Evolutionary conservation across 257 asterid genomes (phyloP).

Genomic region (Coffea canephora): DNA sequence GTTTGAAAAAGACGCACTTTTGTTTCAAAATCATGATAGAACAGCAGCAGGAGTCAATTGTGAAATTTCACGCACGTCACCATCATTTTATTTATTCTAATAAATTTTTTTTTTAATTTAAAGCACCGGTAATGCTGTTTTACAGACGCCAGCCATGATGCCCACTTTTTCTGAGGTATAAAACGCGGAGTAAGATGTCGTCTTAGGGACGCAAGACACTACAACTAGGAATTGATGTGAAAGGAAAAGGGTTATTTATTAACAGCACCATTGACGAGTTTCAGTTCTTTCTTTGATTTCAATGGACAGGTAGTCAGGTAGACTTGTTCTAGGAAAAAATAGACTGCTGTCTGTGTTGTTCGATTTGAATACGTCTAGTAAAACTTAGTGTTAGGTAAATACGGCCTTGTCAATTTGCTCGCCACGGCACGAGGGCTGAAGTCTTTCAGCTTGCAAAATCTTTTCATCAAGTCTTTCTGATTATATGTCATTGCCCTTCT

Average conservation of each 20-base stretch:
- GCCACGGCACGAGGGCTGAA: not conserved
- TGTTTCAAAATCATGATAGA: not conserved
- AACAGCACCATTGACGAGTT: not conserved
- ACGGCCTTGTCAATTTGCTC: not conserved
- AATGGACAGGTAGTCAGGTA: not conserved
- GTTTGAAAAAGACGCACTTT: not conserved
- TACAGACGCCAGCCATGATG: conserved; percentile 22
- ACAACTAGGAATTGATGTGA: conserved; percentile 7
- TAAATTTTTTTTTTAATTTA: not conserved
- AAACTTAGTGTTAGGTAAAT: not conserved
- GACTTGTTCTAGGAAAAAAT: not conserved
- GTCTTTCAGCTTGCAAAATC: conserved; percentile 17
- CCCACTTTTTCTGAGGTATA: conserved; percentile 4
- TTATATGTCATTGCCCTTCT: not conserved
- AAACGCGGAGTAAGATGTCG: conserved; percentile 17
- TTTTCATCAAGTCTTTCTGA: not conserved
- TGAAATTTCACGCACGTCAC: conserved; percentile 26
- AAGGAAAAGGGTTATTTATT: not conserved
- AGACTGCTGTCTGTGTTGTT: not conserved
- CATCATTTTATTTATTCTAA: conserved; percentile 22
- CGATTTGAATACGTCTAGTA: not conserved
- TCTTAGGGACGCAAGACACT: conserved; percentile 21
- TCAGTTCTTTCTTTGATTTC: not conserved
- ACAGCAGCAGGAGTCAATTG: conserved; percentile 6
- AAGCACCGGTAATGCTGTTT: conserved; percentile 11